These are phyloP conservation scores for Polychaeton citri DNA, from an alignment of 2,329 filamentous ascomycete genomes.

Conservation along the genomic window DNA sequence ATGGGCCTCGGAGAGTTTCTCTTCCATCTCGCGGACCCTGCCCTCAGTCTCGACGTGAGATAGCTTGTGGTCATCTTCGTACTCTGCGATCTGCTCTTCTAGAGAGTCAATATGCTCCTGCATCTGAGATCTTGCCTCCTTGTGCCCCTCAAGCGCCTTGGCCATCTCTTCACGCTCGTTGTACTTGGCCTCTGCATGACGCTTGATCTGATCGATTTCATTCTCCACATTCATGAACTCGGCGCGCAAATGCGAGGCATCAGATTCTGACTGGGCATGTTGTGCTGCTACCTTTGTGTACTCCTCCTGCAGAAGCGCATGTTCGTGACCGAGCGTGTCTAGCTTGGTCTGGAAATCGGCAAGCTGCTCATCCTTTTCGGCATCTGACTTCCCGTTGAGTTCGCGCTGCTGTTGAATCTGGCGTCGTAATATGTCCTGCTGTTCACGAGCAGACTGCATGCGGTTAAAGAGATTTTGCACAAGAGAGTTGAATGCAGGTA, in stretches of 20 bases:
- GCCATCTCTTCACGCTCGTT: conserved; percentile 16
- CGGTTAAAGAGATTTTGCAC: conserved; percentile 68
- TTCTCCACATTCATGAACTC: conserved; percentile 32
- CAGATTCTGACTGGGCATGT: conserved; percentile 15
- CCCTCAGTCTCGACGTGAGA: conserved; percentile 23
- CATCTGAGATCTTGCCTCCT: conserved; percentile 21
- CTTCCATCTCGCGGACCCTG: conserved; percentile 9
- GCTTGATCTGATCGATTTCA: conserved; percentile 17
- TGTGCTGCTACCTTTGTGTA: conserved; percentile 15
- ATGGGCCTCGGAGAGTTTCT: conserved; percentile 9
- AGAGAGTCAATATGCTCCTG: conserved; percentile 17
- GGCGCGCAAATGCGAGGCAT: conserved; percentile 14
- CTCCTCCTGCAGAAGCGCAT: conserved; percentile 12
- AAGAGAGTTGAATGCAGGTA: conserved; percentile 63
- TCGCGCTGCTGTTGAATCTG: conserved; percentile 94
- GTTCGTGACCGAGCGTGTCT: conserved; percentile 12
- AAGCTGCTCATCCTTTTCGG: conserved; percentile 28
- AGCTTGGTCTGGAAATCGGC: conserved; percentile 16
- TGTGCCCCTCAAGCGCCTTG: conserved; percentile 15
- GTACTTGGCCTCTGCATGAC: conserved; percentile 15
- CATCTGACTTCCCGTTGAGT: conserved; percentile 75
- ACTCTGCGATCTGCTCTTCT: conserved; percentile 15
- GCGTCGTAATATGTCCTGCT: conserved; percentile 76
- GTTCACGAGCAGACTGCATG: conserved; percentile 66
- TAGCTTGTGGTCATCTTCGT: conserved; percentile 21